A percentile compares a stretch with the other conserved stretches of the same genome.
Evolutionary conservation across 2,329 filamentous ascomycete species (phyloP).

Genomic region (Arthrobotrys megalospora): DNA sequence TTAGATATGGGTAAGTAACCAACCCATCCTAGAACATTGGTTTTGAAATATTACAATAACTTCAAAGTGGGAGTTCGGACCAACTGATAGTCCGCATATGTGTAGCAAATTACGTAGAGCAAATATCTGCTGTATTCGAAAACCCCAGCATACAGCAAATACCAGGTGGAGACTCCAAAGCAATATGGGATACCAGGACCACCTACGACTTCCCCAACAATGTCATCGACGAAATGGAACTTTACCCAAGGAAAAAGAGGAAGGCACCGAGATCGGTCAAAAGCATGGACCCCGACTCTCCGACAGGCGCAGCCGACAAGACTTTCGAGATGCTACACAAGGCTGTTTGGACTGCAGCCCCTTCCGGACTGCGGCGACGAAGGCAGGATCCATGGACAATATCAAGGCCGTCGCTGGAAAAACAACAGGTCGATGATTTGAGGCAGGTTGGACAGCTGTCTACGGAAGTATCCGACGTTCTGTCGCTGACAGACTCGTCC

Average conservation of each 20-base stretch:
- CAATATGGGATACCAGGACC: constrained; percentile 59
- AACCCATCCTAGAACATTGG: background rate
- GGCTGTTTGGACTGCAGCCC: constrained; percentile 53
- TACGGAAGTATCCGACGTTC: constrained; percentile 45
- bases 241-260: constrained; percentile 56
- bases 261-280: constrained; percentile 46
- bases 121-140: constrained; percentile 58
- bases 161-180: constrained; percentile 47
- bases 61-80: background rate
- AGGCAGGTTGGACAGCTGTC: constrained; percentile 52
- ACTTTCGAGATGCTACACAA: constrained; percentile 56
- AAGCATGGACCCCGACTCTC: constrained; percentile 56
- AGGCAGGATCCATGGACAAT: constrained; percentile 32
- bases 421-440: constrained; percentile 39
- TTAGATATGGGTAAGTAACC: constrained; percentile 52
- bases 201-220: constrained; percentile 58
- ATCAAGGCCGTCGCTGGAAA: constrained; percentile 22
- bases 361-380: constrained; percentile 35
- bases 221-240: constrained; percentile 54
- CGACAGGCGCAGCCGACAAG: constrained; percentile 24
- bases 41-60: background rate
- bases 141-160: constrained; percentile 58
- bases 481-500: constrained; percentile 43
- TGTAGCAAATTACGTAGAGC: constrained; percentile 50
- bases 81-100: background rate